A percentile compares a stretch with the other conserved stretches of the same genome.
These are phyloP conservation scores for Echria macrotheca DNA, from an alignment of 495 filamentous ascomycete species.

Conservation along the genomic window DNA sequence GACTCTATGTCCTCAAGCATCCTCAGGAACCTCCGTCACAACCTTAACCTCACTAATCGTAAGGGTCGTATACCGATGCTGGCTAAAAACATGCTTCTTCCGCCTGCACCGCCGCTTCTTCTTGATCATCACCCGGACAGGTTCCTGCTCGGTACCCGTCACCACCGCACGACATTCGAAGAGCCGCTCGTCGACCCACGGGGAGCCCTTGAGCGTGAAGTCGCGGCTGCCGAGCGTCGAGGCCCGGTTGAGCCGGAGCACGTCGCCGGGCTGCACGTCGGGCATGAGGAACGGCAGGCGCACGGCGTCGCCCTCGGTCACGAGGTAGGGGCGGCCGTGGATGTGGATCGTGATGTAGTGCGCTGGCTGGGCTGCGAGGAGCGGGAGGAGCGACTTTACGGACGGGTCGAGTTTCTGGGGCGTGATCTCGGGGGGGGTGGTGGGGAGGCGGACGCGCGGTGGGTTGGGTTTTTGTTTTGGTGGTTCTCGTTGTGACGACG, in stretches of 20 bases:
- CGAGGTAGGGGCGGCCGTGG: slow-evolving; percentile 82
- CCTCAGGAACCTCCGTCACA: slow-evolving; percentile 1
- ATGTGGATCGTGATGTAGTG: slow-evolving; percentile 88
- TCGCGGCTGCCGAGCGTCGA: slow-evolving; percentile 76
- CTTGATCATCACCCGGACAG: slow-evolving; percentile 82
- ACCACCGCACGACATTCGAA: slow-evolving; percentile 84
- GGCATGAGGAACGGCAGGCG: slow-evolving; percentile 96
- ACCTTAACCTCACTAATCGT: slow-evolving; percentile 75
- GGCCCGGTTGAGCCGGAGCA: slow-evolving; percentile 81
- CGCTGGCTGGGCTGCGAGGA: slow-evolving; percentile 67
- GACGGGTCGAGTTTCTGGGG: slow-evolving; percentile 46
- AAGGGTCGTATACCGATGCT: slow-evolving; percentile 84
- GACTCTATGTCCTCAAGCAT: neutral
- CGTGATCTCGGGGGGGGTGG: slow-evolving; percentile 54
- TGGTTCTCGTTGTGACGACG: slow-evolving; percentile 20
- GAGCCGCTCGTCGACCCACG: slow-evolving; percentile 71
- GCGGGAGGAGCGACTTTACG: slow-evolving; percentile 64
- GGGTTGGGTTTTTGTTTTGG: slow-evolving; percentile 11
- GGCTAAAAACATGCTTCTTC: slow-evolving; percentile 68
- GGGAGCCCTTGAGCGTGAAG: slow-evolving; percentile 75
- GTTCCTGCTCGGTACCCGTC: slow-evolving; percentile 82
- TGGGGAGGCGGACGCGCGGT: slow-evolving; percentile 20
- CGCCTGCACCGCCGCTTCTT: slow-evolving; percentile 82
- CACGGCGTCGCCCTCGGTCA: slow-evolving; percentile 77
- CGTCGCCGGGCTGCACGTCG: slow-evolving; percentile 71